Evolutionary conservation across 2,329 filamentous ascomycete genomes (phyloP).

Genomic region (Xylaria sp.): DNA sequence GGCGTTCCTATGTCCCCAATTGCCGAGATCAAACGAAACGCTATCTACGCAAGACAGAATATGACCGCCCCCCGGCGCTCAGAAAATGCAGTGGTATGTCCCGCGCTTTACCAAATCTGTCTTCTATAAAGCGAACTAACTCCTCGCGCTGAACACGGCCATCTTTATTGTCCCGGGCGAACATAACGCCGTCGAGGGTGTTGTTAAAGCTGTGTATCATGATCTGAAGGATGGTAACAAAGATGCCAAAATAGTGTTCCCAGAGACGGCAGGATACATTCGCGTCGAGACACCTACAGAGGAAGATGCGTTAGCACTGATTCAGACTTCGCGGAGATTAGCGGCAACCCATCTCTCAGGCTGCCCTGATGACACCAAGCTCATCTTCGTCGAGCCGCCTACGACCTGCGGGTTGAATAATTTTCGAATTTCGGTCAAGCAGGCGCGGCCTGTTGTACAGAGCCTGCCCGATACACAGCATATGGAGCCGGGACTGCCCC

Average conservation of each 20-base stretch:
- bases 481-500: neutral
- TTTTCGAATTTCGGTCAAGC: slow-evolving; percentile 36
- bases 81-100: slow-evolving; percentile 25
- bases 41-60: neutral
- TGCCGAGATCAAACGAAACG: slow-evolving; percentile 8
- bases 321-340: slow-evolving; percentile 36
- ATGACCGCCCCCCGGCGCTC: neutral
- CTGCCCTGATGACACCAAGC: neutral
- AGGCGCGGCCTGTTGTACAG: slow-evolving; percentile 33
- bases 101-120: neutral
- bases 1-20: slow-evolving; percentile 8
- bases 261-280: slow-evolving; percentile 33
- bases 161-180: slow-evolving; percentile 27
- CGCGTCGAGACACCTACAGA: slow-evolving; percentile 34
- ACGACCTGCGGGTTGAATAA: neutral
- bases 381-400: slow-evolving; percentile 44
- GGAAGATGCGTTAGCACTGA: slow-evolving; percentile 31
- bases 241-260: slow-evolving; percentile 31
- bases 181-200: slow-evolving; percentile 3
- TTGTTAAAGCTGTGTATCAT: slow-evolving; percentile 23
- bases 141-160: slow-evolving; percentile 17
- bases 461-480: neutral
- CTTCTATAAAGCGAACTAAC: slow-evolving; percentile 13
- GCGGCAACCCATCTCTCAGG: slow-evolving; percentile 33
- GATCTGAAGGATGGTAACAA: slow-evolving; percentile 59